Evolutionary conservation across 202 grass and related monocot species (phyloP), one percentile per base, ranked within the genome.

Genomic region (Panicum virgatum): DNA sequence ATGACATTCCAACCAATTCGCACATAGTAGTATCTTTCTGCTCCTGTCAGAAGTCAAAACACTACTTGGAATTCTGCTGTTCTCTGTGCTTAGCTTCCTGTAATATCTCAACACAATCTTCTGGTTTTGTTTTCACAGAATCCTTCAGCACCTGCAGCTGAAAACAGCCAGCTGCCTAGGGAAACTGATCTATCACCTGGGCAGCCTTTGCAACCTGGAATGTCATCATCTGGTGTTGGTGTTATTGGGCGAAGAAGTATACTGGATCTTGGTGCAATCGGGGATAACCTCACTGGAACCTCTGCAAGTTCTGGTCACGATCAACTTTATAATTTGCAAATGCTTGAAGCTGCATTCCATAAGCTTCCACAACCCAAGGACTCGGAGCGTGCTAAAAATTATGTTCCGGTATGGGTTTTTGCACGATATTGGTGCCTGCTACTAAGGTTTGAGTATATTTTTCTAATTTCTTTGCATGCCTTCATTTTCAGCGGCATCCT

Each of bases 311-410:
- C 89, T 79, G 76, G 75, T 46, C 93, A 93, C 3, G 93, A 99
- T 88, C 89, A 84, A 18, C 66, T 86, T 70, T 89, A 99, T 81
- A 96, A 89, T 87, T 32, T 99, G 70, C 93, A 99, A 89, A 86
- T 99, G 82, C 93, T 99, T 18, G 93, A 99, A 90, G 83, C 96
- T 90, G 93, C 93, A 64, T 99, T 84, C 75, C 87, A 83, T 51
- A 99, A 65, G 69, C 96, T 96, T 75, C 93, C 97, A 30, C 93
- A 99, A 60, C 91, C 93, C 12, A 99, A 96, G 86, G 97, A 99
- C 62, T 96, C 97, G 0, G 97, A 99, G 72, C 97, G 93, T 47
- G 75, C 48, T 37, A 99, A 94, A 79, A 96, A 60, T 77, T 99
- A 96, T 80, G 80, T 94, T 68, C 97, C 93, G 54, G 97, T 99